A percentile compares a stretch with the other conserved stretches of the same genome.
phyloP scores from a whole-genome alignment of 345 rosid genomes.

The Rhizophora apiculata region DNA sequence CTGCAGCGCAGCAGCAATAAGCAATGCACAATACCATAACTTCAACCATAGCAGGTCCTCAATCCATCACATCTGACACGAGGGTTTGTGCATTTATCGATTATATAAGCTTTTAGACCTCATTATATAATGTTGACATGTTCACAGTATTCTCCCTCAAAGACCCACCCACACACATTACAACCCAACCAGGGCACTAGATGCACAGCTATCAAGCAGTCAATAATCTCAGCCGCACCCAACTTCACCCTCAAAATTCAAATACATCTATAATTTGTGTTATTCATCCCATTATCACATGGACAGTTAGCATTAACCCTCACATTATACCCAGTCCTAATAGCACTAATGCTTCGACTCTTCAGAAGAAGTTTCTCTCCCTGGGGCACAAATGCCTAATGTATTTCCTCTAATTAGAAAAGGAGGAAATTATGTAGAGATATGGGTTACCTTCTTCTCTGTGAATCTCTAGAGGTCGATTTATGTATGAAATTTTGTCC shows the following conservation, averaged over 20 bases:
- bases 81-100: not conserved
- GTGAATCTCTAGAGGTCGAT: constrained; percentile 65
- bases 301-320: not conserved
- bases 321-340: too few relatives aligned
- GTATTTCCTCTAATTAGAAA: not conserved
- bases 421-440: not conserved
- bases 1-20: constrained; percentile 33
- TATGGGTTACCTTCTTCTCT: constrained; percentile 61
- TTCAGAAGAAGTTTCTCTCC: too few relatives aligned
- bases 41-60: not conserved
- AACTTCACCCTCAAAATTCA: too few relatives aligned
- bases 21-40: not conserved
- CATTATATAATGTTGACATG: not conserved
- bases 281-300: not conserved
- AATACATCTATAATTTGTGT: too few relatives aligned
- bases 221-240: too few relatives aligned
- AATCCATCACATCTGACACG: not conserved
- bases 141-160: not conserved
- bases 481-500: constrained; percentile 78
- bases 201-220: too few relatives aligned
- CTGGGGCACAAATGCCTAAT: not conserved
- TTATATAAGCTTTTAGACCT: not conserved
- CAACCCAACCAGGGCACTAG: not conserved
- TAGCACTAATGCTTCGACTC: too few relatives aligned
- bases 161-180: not conserved